Evolutionary conservation across 768 basidiomycete genomes (phyloP).

Genomic region (Mycena albidolilacea): DNA sequence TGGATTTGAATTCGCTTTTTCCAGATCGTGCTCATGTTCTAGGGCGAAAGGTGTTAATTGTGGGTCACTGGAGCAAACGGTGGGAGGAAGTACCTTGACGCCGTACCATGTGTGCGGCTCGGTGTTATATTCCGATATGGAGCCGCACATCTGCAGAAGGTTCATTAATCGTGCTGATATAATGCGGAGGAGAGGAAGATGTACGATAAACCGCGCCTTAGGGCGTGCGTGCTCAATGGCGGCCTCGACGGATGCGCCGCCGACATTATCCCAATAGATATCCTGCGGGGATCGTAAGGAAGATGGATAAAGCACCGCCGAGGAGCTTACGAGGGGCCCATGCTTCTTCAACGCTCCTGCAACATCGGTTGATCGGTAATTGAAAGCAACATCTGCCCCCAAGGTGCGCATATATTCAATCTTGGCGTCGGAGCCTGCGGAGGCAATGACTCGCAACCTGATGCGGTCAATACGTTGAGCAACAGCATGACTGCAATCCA

Average conservation of each 20-base stretch:
- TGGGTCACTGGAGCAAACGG: no score
- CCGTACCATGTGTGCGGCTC: no score
- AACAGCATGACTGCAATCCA: no score
- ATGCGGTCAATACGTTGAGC: no score
- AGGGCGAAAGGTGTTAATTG: no score
- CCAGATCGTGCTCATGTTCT: no score
- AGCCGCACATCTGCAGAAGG: no score
- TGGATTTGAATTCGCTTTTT: no score
- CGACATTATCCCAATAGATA: constrained; percentile 20
- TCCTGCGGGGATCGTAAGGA: background rate
- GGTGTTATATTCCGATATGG: no score
- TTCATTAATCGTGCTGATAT: background rate
- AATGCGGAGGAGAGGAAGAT: background rate
- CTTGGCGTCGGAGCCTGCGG: constrained; percentile 67
- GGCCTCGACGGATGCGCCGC: constrained; percentile 1
- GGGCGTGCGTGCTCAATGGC: constrained; percentile 7
- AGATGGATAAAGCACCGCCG: background rate
- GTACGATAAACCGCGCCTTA: constrained; percentile 2
- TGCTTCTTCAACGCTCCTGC: constrained; percentile 11
- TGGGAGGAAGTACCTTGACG: no score
- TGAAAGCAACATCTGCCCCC: constrained; percentile 59
- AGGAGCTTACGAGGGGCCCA: constrained; percentile 9
- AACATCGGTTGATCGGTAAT: constrained; percentile 43
- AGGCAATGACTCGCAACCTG: constrained; percentile 61
- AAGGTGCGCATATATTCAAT: constrained; percentile 58